Base-by-base conservation (phyloP, 2,329 filamentous ascomycete genomes). In the Claviceps spartinae region DNA sequence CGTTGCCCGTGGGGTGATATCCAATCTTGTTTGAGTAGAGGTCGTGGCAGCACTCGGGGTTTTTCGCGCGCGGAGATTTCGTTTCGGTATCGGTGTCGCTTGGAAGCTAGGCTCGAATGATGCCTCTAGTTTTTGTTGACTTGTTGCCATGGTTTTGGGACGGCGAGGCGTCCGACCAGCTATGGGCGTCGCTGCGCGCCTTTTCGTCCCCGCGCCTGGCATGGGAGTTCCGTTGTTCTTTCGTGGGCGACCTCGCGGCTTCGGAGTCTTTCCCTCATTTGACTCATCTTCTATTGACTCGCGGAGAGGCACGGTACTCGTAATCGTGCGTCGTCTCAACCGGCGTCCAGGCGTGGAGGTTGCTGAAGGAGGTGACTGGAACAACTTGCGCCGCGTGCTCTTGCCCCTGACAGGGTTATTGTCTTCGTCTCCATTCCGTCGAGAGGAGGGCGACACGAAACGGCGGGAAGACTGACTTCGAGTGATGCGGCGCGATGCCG, bases 181-280 rank as follows among this genome's bases (percentile, higher is more conserved):
- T 34, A 34, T 65, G 4, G 75, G 74, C 1, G 74, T 76, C 11
- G 64, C 70, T 7, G 72, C 68, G 54, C 71, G 69, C 58, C 74
- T 73, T 56, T 71, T 76, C 3, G 63, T 67, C 13, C 65, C 62
- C 16, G 65, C 63, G 47, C 60, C 63, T 1, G 75, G 72, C 55
- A 72, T 67, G 2, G 77, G 77, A 3, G 76, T 81, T 5, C 72
- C 75, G 52, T 77, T 75, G 30, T 70, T 70, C 51, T 70, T 73
- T 46, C 74, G 72, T 36, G 72, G 73, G 14, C 74, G 69, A 5
- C 72, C 72, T 51, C 72, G 68, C 49, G 66, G 64, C 58, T 63
- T 69, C 5, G 74, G 74, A 3, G 72, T 70, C 43, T 60, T 56
- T 40, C 59, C 58, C 50, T 62, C 62, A 43, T 64, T 67, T 18